These are phyloP conservation scores for Scutellaria barbata DNA, from an alignment of 257 asterid species.

Conservation along the genomic window DNA sequence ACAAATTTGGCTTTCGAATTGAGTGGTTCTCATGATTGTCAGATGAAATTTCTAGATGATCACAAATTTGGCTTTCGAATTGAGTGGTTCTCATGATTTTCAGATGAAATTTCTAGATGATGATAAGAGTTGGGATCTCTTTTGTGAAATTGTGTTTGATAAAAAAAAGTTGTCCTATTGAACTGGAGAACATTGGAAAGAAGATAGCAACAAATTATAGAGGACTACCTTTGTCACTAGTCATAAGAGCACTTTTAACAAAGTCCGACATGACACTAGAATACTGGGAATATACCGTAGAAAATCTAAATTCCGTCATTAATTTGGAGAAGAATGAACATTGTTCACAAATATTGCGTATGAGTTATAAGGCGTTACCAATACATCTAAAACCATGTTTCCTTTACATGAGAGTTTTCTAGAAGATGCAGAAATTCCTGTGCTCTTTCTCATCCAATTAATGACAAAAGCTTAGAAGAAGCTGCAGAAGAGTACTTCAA, in stretches of 20 bases:
- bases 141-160: background rate
- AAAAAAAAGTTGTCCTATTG: background rate
- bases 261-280: background rate
- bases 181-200: background rate
- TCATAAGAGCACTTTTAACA: slow-evolving; percentile 1
- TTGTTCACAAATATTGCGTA: background rate
- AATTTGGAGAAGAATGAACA: background rate
- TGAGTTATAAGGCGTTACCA: background rate
- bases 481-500: background rate
- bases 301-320: background rate
- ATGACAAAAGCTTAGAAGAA: background rate
- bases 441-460: background rate
- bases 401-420: background rate
- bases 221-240: slow-evolving; percentile 25
- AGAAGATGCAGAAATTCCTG: background rate
- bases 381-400: background rate
- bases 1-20: background rate
- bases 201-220: slow-evolving; percentile 15
- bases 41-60: slow-evolving; percentile 1
- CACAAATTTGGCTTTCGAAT: background rate
- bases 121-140: slow-evolving; percentile 8
- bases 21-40: background rate
- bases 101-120: slow-evolving; percentile 6
- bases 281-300: background rate
- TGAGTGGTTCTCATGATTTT: background rate